phyloP scores from a whole-genome alignment of 306 rosid genomes.

The Castanospermum australe region DNA sequence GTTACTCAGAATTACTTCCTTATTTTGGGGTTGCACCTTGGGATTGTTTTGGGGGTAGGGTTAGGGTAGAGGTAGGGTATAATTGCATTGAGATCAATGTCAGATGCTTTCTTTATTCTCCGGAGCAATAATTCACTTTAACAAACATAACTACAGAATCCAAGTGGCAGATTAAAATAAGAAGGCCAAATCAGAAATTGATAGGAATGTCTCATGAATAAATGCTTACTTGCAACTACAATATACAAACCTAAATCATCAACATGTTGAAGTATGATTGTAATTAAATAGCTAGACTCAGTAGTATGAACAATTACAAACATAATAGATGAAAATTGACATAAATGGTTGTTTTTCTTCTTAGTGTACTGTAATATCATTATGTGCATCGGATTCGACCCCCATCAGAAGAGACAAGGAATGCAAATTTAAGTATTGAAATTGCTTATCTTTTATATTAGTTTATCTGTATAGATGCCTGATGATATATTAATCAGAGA shows the following conservation, averaged over 20 bases:
- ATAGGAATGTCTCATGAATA: slow-evolving; percentile 9
- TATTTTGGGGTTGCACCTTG: slow-evolving; percentile 56
- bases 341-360: neutral
- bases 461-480: neutral
- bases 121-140: slow-evolving; percentile 48
- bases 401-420: neutral
- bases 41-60: slow-evolving; percentile 44
- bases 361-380: neutral
- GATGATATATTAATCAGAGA: neutral
- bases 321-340: neutral
- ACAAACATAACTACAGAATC: slow-evolving; percentile 41
- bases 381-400: neutral
- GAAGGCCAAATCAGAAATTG: slow-evolving; percentile 18
- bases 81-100: slow-evolving; percentile 35
- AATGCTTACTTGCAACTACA: neutral
- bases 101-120: slow-evolving; percentile 44
- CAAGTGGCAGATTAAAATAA: slow-evolving; percentile 37
- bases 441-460: neutral
- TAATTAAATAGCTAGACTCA: neutral
- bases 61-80: slow-evolving; percentile 35
- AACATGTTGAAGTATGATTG: neutral
- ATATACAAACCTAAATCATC: neutral
- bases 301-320: neutral
- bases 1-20: slow-evolving; percentile 44
- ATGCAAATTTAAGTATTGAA: neutral